Conservation (phyloP, 139 green algal genomes). For the Zygnema cylindricum region DNA sequence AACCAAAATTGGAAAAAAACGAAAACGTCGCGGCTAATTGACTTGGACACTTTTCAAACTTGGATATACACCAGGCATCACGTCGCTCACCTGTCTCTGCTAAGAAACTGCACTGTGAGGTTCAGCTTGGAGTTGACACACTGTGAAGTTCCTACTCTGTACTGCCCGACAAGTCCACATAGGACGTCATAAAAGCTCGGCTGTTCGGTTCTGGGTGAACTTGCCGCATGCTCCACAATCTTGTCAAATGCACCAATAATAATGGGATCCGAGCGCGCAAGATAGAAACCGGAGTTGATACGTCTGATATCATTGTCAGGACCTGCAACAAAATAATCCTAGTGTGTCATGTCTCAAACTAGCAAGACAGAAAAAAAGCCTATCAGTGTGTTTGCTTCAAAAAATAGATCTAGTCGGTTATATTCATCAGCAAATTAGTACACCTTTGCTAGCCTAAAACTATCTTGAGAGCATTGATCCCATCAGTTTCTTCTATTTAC, state of each 20-base stretch:
- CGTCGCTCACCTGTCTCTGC: constrained; percentile 15
- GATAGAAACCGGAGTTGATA: constrained; percentile 59
- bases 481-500: too few species aligned
- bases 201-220: constrained; percentile 37
- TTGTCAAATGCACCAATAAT: constrained; percentile 36
- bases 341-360: too few species aligned
- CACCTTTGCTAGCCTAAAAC: too few species aligned
- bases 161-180: constrained; percentile 31
- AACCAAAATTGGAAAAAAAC: too few species aligned
- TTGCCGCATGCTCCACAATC: constrained; percentile 51
- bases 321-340: background rate
- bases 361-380: too few species aligned
- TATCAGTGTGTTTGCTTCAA: too few species aligned
- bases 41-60: too few species aligned
- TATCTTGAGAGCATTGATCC: too few species aligned
- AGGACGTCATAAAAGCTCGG: constrained; percentile 57
- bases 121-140: constrained; percentile 7
- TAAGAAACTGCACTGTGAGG: constrained; percentile 34
- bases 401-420: too few species aligned
- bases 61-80: too few species aligned
- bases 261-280: constrained; percentile 32
- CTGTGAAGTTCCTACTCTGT: constrained; percentile 11
- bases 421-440: too few species aligned
- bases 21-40: too few species aligned
- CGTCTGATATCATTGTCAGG: constrained; percentile 30